Evolutionary conservation across 2,329 filamentous ascomycete genomes (phyloP), one percentile per base, ranked within the genome.

Genomic region (Scedosporium boydii): DNA sequence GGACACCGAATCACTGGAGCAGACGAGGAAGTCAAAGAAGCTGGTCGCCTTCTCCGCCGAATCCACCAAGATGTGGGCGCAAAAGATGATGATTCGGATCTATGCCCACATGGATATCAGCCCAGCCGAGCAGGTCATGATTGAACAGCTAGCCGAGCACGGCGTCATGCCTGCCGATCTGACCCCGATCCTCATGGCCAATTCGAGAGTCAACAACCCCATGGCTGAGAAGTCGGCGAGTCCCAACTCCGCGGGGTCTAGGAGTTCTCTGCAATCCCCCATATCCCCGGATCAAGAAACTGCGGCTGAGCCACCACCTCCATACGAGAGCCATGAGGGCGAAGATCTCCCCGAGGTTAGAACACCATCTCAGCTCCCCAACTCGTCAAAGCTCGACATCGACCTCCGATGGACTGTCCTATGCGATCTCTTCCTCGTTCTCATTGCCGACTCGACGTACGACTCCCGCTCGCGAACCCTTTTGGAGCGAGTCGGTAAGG

Each of bases 21-120:
- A 67, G 5, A 61, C 60, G 5, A 41, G 62, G 60, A 83, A 80
- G 51, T 82, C 85, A 1, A 95, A 88, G 74, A 97, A 93, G 73
- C 78, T 86, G 53, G 73, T 92, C 10, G 81, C 84, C 34, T 77
- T 88, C 64, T 85, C 89, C 0, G 78, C 86, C 10, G 95, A 97
- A 73, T 84, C 87, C 42, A 88, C 90, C 77, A 89, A 89, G 74
- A 97, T 97, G 89, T 99, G 93, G 93, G 87, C 90, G 63, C 95
- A 99, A 73, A 96, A 96, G 77, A 96, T 96, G 83, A 99, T 99
- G 93, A 86, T 97, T 64, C 86, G 93, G 26, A 74, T 99, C 12
- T 99, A 98, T 73, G 80, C 86, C 12, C 95, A 99, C 75, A 99
- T 99, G 95, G 95, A 99, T 64, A 96, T 99, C 69, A 92, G 87